Evolutionary conservation across 768 basidiomycete genomes (phyloP), one percentile per base, ranked within the genome.

Genomic region (Leccinum disarticulatum): DNA sequence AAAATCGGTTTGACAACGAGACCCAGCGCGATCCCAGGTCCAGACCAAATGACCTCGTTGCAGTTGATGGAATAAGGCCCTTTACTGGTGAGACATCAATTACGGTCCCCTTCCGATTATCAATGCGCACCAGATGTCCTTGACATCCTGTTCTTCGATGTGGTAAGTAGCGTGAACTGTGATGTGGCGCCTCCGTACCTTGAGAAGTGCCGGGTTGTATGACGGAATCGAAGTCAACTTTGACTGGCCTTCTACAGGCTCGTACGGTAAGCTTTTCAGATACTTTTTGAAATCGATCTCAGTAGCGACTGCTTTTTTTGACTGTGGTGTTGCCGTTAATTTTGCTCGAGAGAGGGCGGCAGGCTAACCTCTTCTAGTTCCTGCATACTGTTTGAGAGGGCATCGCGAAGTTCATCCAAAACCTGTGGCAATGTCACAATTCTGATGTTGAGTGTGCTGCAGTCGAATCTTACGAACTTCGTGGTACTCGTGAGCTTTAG

Each of bases 1-100:
- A 68, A 69, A 2, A 50, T 54, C 9, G 66, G 72, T 55, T 58
- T 64, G 54, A 71, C 41, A 19, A 73, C 55, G 25, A 73, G 62
- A 49, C 64, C 72, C n/a, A 66, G 27, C 15, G 64, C 68, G 25
- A 66, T 72, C 28, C 70, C 66, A 14, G 58, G 60, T 2, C 49
- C 30, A 28, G 64, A 61, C 63, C 72, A 73, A 14, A 71, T 58
- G 1, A 72, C 60, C 35, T 70, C 68, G 1, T 58, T 35, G 43
- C 1, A 15, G 38, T 57, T n/a, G 35, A 70, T 41, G n/a, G 59
- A 54, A 27, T 56, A 66, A 14, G 61, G 58, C 11, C 53, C 55
- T 41, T 61, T 13, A 38, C 68, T 67, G 36, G 43, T 15, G 38
- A 41, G 47, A 55, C 28, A 35, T 52, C 27, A 25, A 56, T 33